Evolutionary conservation across 129 eudicot species (phyloP), one percentile per base, ranked within the genome.

Genomic region (Ambrosia trifida): DNA sequence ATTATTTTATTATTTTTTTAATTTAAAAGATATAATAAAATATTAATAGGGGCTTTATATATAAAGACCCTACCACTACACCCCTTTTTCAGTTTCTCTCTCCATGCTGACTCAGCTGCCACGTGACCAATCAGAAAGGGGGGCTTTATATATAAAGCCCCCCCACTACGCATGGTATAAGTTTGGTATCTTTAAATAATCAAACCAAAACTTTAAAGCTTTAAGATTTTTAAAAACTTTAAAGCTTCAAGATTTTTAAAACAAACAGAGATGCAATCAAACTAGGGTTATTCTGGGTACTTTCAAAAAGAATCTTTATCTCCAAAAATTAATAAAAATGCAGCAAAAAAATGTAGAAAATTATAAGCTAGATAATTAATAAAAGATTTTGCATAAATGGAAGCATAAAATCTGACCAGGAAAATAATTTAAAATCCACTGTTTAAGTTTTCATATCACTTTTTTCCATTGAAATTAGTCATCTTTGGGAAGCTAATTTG

Each of bases 401-500:
- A 76, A 76, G 51, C 61, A 20, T 43, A n/a, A n/a, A n/a, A 63
- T 50, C 52, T 63, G 70, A 62, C 52, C 70, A 49, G 61, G 38
- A 63, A 73, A 56, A 19, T 17, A 24, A 24, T 24, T 24, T 24
- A 24, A 24, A 24, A 24, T 24, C 28, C 28, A 24, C 28, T 24
- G 28, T 62, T 14, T 46, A 35, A 13, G 36, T 52, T 59, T 50
- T 70, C 46, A 62, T 18, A 70, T 51, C 46, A 49, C 76, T 76
- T n/a, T n/a, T 75, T 69, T 52, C 5, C n/a, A 64, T 63, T 63
- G 77, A 71, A 41, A 54, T 72, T 62, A 45, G 60, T 52, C 50
- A 57, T 64, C 77, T 78, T 78, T 52, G 66, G 81, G 83, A 65
- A 72, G 73, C 53, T 47, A 56, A 79, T 79, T 72, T 63, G 74